Base-by-base conservation (phyloP, 768 basidiomycete species). In the Boletales sp. region DNA sequence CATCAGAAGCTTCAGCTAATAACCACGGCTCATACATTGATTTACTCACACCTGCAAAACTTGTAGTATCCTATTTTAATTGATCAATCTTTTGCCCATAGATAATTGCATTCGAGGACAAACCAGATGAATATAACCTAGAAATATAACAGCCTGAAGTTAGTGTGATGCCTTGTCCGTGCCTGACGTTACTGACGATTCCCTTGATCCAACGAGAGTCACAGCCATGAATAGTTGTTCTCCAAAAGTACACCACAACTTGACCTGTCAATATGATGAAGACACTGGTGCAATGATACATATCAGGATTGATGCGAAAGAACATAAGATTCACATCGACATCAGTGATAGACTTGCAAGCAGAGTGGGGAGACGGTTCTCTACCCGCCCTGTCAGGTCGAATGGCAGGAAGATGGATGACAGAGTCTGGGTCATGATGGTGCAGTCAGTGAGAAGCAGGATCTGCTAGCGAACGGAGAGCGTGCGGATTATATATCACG, bases 171-270 rank as follows among this genome's bases (percentile, higher is more conserved):
- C 5, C 8, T 8, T n/a, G 24, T 5, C 17, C 3, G 34, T 24
- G 4, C 21, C 8, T 29, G 7, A 27, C 14, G 37, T 44, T 11
- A 45, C 63, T 3, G 34, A 65, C 63, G 18, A 55, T 17, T 21
- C 47, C 36, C 46, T 64, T 65, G 38, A 59, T 39, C 63, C 63
- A 65, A 45, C 34, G 18, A 36, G 53, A 29, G 6, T 65, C 64
- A 24, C 57, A 54, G 31, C 35, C 13, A 40, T 50, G 59, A 35
- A 55, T 21, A 12, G 50, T 2, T 9, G n/a, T 35, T 17, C 34
- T 65, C 51, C 56, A 41, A 47, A 66, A 51, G 39, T 65, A 66
- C 8, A 56, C n/a, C 40, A 29, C 52, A 12, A 64, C 57, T 52
- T 65, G 63, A 19, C 40, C 1, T 8, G 61, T 63, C n/a, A 66